These are phyloP conservation scores for Ramaria sp. DNA, from an alignment of 768 basidiomycete genomes.

Conservation along the genomic window DNA sequence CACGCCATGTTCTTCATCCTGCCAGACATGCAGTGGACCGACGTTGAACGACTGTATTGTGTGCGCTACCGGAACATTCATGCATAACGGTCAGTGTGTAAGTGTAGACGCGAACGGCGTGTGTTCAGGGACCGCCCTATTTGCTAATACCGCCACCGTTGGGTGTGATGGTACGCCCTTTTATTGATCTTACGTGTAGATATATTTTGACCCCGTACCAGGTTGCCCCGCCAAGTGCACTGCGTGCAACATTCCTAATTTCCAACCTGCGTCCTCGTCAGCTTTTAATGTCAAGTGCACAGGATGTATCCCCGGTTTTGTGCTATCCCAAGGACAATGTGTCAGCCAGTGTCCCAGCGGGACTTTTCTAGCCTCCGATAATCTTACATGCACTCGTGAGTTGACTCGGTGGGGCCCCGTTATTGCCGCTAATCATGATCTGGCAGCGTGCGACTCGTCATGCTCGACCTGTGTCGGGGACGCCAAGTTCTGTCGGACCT, in stretches of 20 bases:
- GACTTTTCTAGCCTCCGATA: slow-evolving; percentile 64
- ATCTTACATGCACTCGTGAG: slow-evolving; percentile 65
- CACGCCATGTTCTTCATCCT: slow-evolving; percentile 48
- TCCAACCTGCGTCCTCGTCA: slow-evolving; percentile 49
- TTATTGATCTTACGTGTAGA: neutral
- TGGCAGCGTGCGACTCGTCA: slow-evolving; percentile 54
- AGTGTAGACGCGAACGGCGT: slow-evolving; percentile 54
- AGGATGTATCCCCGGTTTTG: slow-evolving; percentile 66
- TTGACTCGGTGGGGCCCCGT: slow-evolving; percentile 4
- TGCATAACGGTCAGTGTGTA: slow-evolving; percentile 65
- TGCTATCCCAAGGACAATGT: slow-evolving; percentile 63
- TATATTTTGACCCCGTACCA: slow-evolving; percentile 19
- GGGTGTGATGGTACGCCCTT: slow-evolving; percentile 66
- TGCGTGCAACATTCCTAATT: slow-evolving; percentile 63
- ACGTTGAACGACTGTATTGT: slow-evolving; percentile 62
- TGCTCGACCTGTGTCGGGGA: slow-evolving; percentile 65
- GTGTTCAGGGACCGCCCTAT: slow-evolving; percentile 57
- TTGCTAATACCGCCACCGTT: slow-evolving; percentile 75
- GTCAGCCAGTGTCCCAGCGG: slow-evolving; percentile 62
- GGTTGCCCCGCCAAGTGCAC: slow-evolving; percentile 80
- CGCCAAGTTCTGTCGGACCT: slow-evolving; percentile 64
- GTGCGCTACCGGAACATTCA: slow-evolving; percentile 52
- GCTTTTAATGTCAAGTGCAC: slow-evolving; percentile 61
- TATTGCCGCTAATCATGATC: slow-evolving; percentile 1
- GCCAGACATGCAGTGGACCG: slow-evolving; percentile 58